phyloP scores from a whole-genome alignment of 148 eudicot genomes.

The Pharnaceum exiguum region DNA sequence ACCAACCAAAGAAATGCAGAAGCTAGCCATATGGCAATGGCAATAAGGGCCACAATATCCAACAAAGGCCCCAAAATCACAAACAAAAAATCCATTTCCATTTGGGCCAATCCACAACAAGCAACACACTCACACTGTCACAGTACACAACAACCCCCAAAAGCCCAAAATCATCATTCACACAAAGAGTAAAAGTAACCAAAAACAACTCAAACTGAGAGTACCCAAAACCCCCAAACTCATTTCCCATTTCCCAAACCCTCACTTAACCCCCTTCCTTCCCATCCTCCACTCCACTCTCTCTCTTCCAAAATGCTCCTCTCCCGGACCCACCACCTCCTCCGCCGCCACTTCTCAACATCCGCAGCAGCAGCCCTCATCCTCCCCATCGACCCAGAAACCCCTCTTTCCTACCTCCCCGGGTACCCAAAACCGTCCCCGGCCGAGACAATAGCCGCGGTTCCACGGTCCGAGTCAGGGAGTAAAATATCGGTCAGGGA shows the following conservation, averaged over 20 bases:
- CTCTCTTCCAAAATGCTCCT: conserved; percentile 26
- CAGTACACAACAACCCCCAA: too few relatives aligned
- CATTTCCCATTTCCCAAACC: conserved; percentile 11
- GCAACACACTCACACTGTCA: too few relatives aligned
- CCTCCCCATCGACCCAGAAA: conserved; percentile 27
- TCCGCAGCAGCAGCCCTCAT: conserved; percentile 35
- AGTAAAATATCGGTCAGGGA: conserved; percentile 50
- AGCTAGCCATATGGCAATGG: too few relatives aligned
- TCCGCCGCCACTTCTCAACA: conserved; percentile 39
- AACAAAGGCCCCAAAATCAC: too few relatives aligned
- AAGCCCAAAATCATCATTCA: too few relatives aligned
- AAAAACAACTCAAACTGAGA: too few relatives aligned
- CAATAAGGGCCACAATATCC: too few relatives aligned
- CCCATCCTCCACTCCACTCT: too few relatives aligned
- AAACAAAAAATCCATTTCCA: too few relatives aligned
- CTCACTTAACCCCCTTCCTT: conserved; percentile 6
- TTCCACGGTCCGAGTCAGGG: conserved; percentile 61
- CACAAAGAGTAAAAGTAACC: too few relatives aligned
- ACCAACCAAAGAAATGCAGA: too few relatives aligned
- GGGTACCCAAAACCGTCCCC: conserved; percentile 74
- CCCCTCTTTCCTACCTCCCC: conserved; percentile 41
- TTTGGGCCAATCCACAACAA: too few relatives aligned
- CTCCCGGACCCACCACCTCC: conserved; percentile 23
- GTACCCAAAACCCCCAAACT: not conserved
- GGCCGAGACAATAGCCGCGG: conserved; percentile 58